Conservation (phyloP, 2,329 filamentous ascomycete species). For the Neurospora sp. region DNA sequence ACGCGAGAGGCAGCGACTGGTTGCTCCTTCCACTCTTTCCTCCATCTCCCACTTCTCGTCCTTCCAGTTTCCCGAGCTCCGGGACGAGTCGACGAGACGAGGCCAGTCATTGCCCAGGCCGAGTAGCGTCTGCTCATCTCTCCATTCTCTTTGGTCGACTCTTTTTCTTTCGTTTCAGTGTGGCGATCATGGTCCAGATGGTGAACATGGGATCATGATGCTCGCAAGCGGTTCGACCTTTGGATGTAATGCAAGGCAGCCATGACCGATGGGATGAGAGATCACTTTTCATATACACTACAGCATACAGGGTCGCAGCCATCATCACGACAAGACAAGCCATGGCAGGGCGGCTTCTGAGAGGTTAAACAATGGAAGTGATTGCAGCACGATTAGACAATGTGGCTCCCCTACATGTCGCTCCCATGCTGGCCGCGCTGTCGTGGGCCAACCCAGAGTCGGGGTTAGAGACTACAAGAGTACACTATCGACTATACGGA, state of each 20-base stretch:
- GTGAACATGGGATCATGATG: not conserved
- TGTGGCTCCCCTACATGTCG: not conserved
- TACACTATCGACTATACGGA: not conserved
- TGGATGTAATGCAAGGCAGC: not conserved
- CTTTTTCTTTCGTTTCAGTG: not conserved
- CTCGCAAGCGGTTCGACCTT: not conserved
- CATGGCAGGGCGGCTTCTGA: not conserved
- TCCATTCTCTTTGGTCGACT: not conserved
- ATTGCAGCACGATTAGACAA: not conserved
- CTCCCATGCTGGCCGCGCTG: not conserved
- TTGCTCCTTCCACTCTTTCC: not conserved
- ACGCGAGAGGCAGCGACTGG: not conserved
- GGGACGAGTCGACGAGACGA: not conserved
- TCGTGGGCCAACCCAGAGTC: not conserved
- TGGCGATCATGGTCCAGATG: not conserved
- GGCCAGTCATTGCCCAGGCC: not conserved
- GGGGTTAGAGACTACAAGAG: not conserved
- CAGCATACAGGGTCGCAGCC: not conserved
- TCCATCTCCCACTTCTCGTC: not conserved
- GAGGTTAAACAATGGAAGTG: not conserved
- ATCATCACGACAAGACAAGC: not conserved
- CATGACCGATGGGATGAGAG: not conserved
- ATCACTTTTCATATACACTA: not conserved
- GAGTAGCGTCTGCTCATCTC: not conserved
- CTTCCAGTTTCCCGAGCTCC: not conserved